Conservation (phyloP, 129 eudicot species). For the Scalesia atractyloides region DNA sequence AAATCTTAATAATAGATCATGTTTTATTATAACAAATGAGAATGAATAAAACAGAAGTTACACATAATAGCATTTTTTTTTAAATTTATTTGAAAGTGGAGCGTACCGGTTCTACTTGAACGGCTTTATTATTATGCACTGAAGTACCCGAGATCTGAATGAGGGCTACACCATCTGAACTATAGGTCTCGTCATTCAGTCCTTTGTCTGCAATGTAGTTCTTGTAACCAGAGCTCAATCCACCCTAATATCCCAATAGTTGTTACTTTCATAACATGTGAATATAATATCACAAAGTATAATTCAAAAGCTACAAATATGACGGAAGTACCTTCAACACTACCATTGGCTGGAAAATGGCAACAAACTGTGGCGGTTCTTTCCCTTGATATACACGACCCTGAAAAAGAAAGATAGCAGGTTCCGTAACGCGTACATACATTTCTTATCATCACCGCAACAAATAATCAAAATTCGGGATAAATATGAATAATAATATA, state of each 20-base stretch:
- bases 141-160: constrained; percentile 83
- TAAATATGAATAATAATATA: not conserved
- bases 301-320: not conserved
- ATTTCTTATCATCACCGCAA: constrained; percentile 15
- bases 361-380: constrained; percentile 87
- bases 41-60: not conserved
- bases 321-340: constrained; percentile 66
- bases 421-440: not conserved
- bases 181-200: constrained; percentile 86
- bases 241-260: constrained; percentile 52
- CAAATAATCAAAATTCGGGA: not conserved
- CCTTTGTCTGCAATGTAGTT: constrained; percentile 83
- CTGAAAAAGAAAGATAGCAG: constrained; percentile 31
- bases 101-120: constrained; percentile 89
- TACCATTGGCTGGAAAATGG: constrained; percentile 86
- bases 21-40: not conserved
- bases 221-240: constrained; percentile 87
- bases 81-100: constrained; percentile 8
- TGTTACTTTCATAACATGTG: not conserved
- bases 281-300: not conserved
- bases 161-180: constrained; percentile 69
- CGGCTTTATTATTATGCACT: constrained; percentile 73
- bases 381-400: constrained; percentile 78
- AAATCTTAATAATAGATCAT: too few relatives aligned
- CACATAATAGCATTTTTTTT: not conserved